Conservation (phyloP, 2,329 filamentous ascomycete species). For the Aspergillus ruber region DNA sequence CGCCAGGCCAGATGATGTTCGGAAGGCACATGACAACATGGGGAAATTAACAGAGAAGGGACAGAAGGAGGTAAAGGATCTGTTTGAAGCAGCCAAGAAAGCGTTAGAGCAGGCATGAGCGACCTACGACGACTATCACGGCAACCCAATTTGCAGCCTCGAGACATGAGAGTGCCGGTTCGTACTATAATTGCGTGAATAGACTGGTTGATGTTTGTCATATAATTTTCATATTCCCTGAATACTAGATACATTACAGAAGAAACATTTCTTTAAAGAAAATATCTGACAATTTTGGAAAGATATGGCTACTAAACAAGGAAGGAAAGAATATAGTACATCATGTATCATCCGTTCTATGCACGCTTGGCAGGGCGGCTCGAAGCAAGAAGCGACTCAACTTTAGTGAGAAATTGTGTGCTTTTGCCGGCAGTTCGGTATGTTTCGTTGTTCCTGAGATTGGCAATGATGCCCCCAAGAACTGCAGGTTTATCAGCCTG, state of each 20-base stretch:
- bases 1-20: constrained; percentile 40
- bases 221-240: no score
- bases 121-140: not conserved
- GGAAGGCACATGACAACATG: constrained; percentile 43
- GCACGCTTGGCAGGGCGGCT: constrained; percentile 21
- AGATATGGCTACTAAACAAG: no score
- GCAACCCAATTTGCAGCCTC: not conserved
- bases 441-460: constrained; percentile 36
- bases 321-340: no score
- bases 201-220: no score
- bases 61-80: constrained; percentile 40
- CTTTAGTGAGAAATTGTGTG: constrained; percentile 31
- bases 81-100: constrained; percentile 38
- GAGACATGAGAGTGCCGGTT: no score
- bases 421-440: constrained; percentile 33
- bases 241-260: no score
- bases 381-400: constrained; percentile 30
- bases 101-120: constrained; percentile 28
- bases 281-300: no score
- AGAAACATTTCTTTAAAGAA: no score
- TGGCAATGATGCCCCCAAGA: constrained; percentile 26
- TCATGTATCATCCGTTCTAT: constrained; percentile 5
- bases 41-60: constrained; percentile 43
- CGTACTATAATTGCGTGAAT: no score
- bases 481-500: constrained; percentile 18